These are phyloP conservation scores for Carex arenaria DNA, from an alignment of 202 grass and related monocot species.

Conservation along the genomic window DNA sequence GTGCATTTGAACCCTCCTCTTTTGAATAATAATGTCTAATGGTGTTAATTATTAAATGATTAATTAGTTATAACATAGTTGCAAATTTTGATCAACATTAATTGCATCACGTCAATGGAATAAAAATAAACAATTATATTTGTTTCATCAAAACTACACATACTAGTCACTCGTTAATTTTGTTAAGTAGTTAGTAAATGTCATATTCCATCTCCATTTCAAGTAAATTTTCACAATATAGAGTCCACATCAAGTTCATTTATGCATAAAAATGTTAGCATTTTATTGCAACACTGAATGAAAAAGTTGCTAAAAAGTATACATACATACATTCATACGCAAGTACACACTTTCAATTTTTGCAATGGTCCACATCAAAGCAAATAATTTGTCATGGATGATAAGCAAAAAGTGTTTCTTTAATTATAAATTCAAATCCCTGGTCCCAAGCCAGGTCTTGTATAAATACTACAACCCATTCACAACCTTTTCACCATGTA, in stretches of 20 bases:
- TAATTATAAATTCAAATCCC: neutral
- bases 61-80: neutral
- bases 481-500: slow-evolving; percentile 2
- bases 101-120: neutral
- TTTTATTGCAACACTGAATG: neutral
- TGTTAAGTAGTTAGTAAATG: neutral
- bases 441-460: neutral
- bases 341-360: neutral
- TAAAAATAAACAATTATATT: neutral
- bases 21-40: neutral
- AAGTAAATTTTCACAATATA: neutral
- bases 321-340: neutral
- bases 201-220: neutral
- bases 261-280: neutral
- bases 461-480: slow-evolving; percentile 14
- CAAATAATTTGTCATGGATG: neutral
- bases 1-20: no score
- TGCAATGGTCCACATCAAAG: neutral
- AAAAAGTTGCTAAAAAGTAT: neutral
- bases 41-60: neutral
- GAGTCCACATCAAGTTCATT: neutral
- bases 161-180: neutral
- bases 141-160: neutral
- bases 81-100: neutral
- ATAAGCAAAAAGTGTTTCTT: slow-evolving; percentile 6